These are phyloP conservation scores for Hypoxylon lenormandii DNA, from an alignment of 495 filamentous ascomycete genomes.

Conservation along the genomic window DNA sequence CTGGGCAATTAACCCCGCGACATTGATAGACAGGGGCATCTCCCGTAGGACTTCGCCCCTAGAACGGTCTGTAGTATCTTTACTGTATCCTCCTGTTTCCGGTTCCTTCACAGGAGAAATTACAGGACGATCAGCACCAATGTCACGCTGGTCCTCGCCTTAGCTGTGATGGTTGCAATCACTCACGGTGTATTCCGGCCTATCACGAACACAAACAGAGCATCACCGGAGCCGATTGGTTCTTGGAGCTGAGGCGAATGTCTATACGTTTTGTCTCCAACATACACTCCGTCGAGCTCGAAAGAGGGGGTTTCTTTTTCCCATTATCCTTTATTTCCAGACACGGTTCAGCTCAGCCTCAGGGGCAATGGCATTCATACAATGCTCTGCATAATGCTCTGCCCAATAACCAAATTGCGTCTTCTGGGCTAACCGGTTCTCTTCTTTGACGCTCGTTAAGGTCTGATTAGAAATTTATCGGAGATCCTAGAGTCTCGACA, in stretches of 20 bases:
- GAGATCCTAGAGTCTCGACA: background rate
- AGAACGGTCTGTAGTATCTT: slow-evolving; percentile 13
- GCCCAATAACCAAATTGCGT: too few species aligned
- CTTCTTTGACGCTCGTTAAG: background rate
- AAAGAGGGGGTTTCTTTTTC: too few species aligned
- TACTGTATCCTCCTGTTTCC: slow-evolving; percentile 12
- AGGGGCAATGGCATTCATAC: too few species aligned
- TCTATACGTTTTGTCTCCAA: too few species aligned
- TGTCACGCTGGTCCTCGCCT: slow-evolving; percentile 4
- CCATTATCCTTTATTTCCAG: too few species aligned
- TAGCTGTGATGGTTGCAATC: slow-evolving; percentile 8
- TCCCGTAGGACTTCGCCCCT: slow-evolving; percentile 8
- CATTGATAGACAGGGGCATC: slow-evolving; percentile 5
- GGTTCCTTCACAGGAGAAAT: slow-evolving; percentile 18
- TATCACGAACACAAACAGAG: slow-evolving; percentile 25
- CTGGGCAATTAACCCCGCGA: slow-evolving; percentile 30
- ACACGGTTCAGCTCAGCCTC: too few species aligned
- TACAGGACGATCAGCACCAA: slow-evolving; percentile 21
- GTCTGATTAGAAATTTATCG: background rate
- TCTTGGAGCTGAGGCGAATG: background rate
- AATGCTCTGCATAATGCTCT: too few species aligned
- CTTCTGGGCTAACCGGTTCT: too few species aligned
- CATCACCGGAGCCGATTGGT: slow-evolving; percentile 31
- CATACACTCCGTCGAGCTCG: too few species aligned
- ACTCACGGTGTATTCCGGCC: slow-evolving; percentile 8